Base-by-base conservation (phyloP, 257 asterid genomes). In the Prunella vulgaris region DNA sequence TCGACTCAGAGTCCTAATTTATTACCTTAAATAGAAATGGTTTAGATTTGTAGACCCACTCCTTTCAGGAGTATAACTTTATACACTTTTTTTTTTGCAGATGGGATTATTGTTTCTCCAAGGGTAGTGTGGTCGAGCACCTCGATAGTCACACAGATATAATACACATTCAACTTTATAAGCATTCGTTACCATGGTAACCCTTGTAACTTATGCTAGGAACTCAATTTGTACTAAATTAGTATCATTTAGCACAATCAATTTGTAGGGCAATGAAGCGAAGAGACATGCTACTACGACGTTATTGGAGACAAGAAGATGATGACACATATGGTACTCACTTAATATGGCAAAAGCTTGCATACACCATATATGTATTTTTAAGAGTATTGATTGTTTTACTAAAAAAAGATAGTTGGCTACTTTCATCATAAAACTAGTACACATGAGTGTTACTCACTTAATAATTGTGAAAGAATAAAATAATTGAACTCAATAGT, bases 261-360 rank as follows among this genome's bases (percentile, higher is more conserved):
- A 27, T 76, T 73, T 81, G 42, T 78, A 93, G 99, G 99, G 84
- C 91, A 66, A 81, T 80, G 89, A 93, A 88, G 73, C 82, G 90
- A 72, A 82, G 99, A 67, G 99, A 93, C 78, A 56, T 93, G 61
- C 77, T 93, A 72, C 78, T 93, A 20, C 88, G 94, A 2, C 88
- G 99, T 24, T 90, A 88, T 78, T 93, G 99, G 99, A 93, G 99
- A 80, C 86, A 93, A 80, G 99, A 93, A 84, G 96, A 88, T 17
- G 97, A 93, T 51, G 97, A 97, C 77, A 86, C 95, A 64, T 93
- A 90, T 30, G 99, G 99, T 93, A 85, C 46, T 64, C 14, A n/a
- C 22, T 60, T 27, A 44, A 44, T 44, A 44, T 0, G 10, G 0
- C 12, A 9, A 35, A 35, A 35, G 8, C 42, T 35, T 35, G 10